Conservation (phyloP, 2,329 filamentous ascomycete genomes). For the Ascochyta clinopodiicola region DNA sequence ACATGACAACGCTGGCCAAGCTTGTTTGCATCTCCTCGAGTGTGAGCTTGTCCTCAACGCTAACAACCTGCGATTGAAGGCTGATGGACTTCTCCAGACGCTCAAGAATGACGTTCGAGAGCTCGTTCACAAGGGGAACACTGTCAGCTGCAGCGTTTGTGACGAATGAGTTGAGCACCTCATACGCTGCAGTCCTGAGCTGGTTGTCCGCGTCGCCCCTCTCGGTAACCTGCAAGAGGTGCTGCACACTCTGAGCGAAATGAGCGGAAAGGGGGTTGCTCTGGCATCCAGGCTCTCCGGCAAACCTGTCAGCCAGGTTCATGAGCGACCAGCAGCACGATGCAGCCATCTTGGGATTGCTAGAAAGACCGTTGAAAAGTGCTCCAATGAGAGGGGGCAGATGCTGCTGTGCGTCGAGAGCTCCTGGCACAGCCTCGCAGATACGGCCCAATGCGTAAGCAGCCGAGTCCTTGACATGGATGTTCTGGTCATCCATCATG, state of each 20-base stretch:
- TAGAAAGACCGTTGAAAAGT: constrained; percentile 87
- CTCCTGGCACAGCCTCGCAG: constrained; percentile 88
- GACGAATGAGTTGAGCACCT: constrained; percentile 94
- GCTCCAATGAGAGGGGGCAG: constrained; percentile 85
- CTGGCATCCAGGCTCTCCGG: constrained; percentile 79
- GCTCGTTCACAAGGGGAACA: constrained; percentile 76
- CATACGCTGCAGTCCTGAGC: constrained; percentile 93
- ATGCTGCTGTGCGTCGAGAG: constrained; percentile 84
- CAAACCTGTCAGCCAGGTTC: constrained; percentile 96
- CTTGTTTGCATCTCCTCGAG: constrained; percentile 98
- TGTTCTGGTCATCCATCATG: constrained; percentile 87
- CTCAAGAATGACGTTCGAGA: constrained; percentile 88
- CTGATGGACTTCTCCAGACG: constrained; percentile 88
- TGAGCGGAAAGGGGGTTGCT: constrained; percentile 86
- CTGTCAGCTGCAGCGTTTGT: constrained; percentile 89
- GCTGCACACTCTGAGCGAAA: constrained; percentile 90
- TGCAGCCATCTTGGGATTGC: constrained; percentile 93
- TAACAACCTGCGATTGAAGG: constrained; percentile 91
- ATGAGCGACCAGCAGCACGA: constrained; percentile 99
- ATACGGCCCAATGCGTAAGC: constrained; percentile 96
- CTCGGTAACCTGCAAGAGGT: constrained; percentile 84
- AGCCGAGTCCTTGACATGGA: constrained; percentile 94
- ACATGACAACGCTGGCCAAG: constrained; percentile 86
- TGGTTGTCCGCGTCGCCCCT: constrained; percentile 82
- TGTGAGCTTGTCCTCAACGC: constrained; percentile 93